phyloP scores from a whole-genome alignment of 2,329 filamentous ascomycete genomes.

The Penicillium decumbens region DNA sequence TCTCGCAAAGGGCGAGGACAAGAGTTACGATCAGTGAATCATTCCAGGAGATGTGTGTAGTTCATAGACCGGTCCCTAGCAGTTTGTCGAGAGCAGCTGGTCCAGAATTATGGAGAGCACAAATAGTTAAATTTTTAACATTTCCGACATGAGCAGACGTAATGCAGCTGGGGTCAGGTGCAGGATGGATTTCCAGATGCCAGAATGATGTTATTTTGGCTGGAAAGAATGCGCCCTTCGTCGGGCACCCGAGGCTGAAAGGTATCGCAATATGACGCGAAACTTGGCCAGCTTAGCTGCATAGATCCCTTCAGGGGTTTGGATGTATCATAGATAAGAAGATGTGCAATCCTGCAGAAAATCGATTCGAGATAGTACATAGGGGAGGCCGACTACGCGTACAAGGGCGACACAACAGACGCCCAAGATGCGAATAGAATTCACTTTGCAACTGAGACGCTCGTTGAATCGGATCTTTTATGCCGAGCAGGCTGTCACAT shows the following conservation, averaged over 20 bases:
- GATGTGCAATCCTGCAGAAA: not conserved
- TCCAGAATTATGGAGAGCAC: not conserved
- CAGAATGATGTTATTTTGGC: not conserved
- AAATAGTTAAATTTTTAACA: not conserved
- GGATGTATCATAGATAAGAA: slow-evolving; percentile 1
- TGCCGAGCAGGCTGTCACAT: slow-evolving; percentile 1
- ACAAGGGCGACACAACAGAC: not conserved
- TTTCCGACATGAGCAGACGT: not conserved
- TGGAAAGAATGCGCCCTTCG: slow-evolving; percentile 5
- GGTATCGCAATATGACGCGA: not conserved
- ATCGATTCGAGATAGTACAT: not conserved
- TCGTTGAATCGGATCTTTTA: not conserved
- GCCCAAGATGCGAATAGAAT: not conserved
- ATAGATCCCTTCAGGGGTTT: not conserved
- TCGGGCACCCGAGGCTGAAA: not conserved
- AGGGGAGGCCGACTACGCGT: not conserved
- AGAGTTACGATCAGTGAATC: not conserved
- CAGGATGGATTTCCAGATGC: not conserved
- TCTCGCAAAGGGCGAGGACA: not conserved
- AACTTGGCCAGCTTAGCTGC: not conserved
- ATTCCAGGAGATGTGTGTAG: not conserved
- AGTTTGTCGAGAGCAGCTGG: not conserved
- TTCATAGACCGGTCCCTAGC: not conserved
- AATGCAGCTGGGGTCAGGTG: not conserved
- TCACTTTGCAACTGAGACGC: not conserved